Evolutionary conservation across 306 rosid genomes (phyloP).

Genomic region (Cucumis hystrix): DNA sequence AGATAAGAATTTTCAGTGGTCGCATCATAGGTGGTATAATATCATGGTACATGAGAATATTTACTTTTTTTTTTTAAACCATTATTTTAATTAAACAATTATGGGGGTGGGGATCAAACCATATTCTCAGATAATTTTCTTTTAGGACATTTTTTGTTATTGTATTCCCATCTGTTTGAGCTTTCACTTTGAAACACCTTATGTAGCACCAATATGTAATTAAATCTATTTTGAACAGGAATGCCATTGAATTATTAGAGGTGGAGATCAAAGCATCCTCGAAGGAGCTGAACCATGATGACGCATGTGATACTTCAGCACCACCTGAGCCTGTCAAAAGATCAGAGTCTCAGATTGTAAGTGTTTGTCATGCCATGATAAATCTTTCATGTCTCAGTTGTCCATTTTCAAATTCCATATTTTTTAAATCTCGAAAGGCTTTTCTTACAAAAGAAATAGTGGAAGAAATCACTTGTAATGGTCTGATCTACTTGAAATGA

Average conservation of each 20-base stretch:
- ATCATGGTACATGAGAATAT: not conserved
- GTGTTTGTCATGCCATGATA: constrained; percentile 9
- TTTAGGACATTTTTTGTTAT: not conserved
- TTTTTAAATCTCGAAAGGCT: not conserved
- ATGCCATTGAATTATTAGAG: constrained; percentile 74
- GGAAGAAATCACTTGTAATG: not conserved
- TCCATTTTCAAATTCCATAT: not conserved
- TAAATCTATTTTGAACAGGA: constrained; percentile 31
- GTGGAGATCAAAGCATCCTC: constrained; percentile 46
- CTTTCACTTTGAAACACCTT: not conserved
- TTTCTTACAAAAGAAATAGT: not conserved
- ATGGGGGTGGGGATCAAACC: not conserved
- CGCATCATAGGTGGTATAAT: not conserved
- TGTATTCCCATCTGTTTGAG: not conserved
- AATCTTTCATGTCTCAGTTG: not conserved
- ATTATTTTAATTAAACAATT: no score
- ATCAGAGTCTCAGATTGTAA: constrained; percentile 32
- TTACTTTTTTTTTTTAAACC: not conserved
- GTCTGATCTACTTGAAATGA: not conserved
- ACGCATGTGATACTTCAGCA: constrained; percentile 14
- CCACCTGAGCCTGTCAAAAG: constrained; percentile 18
- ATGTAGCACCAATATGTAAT: not conserved
- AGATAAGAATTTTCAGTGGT: not conserved
- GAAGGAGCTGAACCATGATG: constrained; percentile 18
- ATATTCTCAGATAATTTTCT: not conserved